These are phyloP conservation scores for Adansonia madagascariensis DNA, from an alignment of 441 rosid species.

Conservation along the genomic window DNA sequence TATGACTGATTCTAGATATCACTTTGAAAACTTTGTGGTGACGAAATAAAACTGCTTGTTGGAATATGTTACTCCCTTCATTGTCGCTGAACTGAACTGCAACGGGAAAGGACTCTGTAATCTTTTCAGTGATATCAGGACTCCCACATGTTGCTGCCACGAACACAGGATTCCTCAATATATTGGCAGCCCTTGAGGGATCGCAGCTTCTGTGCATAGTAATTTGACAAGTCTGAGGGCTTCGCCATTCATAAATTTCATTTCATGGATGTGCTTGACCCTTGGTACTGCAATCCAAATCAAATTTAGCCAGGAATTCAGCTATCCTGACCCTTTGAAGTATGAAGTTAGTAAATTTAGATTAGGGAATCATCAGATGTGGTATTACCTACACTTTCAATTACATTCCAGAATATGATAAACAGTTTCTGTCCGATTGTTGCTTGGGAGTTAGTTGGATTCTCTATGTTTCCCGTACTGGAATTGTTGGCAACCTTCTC, in stretches of 20 bases:
- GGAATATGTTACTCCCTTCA: not conserved
- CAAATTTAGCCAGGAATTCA: not conserved
- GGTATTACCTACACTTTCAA: conserved; percentile 3
- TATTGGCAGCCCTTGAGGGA: not conserved
- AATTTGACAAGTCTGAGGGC: conserved; percentile 11
- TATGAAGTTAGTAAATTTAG: not conserved
- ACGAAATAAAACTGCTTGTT: conserved; percentile 2
- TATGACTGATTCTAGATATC: conserved; percentile 25
- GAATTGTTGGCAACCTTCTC: not conserved
- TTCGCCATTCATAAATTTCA: conserved; percentile 9
- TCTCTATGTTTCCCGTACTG: conserved; percentile 7
- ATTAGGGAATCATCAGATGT: not conserved
- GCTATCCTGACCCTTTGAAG: not conserved
- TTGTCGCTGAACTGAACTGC: not conserved
- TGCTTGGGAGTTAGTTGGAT: not conserved
- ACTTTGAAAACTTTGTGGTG: conserved; percentile 44
- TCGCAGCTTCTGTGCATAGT: conserved; percentile 1
- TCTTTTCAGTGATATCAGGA: conserved; percentile 1
- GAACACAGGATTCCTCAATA: not conserved
- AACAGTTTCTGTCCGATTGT: not conserved
- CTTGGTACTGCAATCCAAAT: conserved; percentile 9
- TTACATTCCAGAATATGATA: not conserved
- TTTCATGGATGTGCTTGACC: not conserved
- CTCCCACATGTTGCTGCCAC: not conserved
- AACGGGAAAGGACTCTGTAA: not conserved